These are phyloP conservation scores for Boletus eberwhitei DNA, from an alignment of 768 basidiomycete genomes.

Conservation along the genomic window DNA sequence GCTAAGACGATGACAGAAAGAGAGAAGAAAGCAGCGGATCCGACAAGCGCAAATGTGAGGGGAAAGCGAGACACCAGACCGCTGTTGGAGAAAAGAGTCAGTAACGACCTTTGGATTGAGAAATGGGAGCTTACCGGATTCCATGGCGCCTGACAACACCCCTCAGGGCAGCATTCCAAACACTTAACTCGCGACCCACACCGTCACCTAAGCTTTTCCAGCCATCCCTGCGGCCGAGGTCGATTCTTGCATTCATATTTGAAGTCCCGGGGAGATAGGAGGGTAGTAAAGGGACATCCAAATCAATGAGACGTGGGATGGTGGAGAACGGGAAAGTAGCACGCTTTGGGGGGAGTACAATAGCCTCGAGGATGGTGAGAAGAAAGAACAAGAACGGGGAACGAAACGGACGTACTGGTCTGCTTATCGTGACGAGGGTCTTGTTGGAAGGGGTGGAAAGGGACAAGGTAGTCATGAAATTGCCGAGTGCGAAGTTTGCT, in stretches of 20 bases:
- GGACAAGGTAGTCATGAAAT: constrained; percentile 75
- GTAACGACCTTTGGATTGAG: background rate
- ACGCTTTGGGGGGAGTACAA: constrained; percentile 44
- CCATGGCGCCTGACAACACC: constrained; percentile 67
- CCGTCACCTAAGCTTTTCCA: constrained; percentile 72
- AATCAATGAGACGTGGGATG: constrained; percentile 38
- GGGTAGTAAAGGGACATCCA: constrained; percentile 57
- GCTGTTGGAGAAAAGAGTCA: constrained; percentile 34
- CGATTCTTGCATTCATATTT: constrained; percentile 54
- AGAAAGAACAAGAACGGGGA: background rate
- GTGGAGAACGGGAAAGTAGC: constrained; percentile 36
- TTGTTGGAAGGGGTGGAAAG: constrained; percentile 59
- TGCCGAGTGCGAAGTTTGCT: constrained; percentile 71
- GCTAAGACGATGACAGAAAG: constrained; percentile 46
- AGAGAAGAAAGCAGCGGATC: constrained; percentile 44
- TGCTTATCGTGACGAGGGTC: constrained; percentile 57
- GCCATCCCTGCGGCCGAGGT: constrained; percentile 68
- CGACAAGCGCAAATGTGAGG: constrained; percentile 46
- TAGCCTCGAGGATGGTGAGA: constrained; percentile 44
- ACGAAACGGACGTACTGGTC: constrained; percentile 51
- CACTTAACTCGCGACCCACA: constrained; percentile 68
- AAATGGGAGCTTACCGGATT: constrained; percentile 50
- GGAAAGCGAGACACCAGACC: constrained; percentile 73
- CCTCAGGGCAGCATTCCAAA: constrained; percentile 56
- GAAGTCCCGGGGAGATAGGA: constrained; percentile 50